These are phyloP conservation scores for Leccinum idahoense DNA, from an alignment of 1,284 basidiomycete genomes.

Conservation along the genomic window DNA sequence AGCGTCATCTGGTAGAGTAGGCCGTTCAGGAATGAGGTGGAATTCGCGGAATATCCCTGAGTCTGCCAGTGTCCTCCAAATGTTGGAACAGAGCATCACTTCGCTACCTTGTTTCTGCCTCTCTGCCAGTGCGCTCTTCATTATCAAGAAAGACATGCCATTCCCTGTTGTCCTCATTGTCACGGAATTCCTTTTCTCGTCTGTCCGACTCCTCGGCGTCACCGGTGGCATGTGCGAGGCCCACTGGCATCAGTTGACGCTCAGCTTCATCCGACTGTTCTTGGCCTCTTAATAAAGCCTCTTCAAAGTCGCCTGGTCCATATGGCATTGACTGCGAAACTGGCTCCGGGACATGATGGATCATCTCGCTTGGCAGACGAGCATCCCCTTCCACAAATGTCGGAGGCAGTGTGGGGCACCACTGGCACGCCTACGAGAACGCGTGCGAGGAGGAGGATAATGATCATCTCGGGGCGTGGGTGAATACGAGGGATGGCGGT, in stretches of 20 bases:
- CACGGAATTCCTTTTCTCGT: slow-evolving; percentile 57
- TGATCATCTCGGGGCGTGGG: slow-evolving; percentile 4
- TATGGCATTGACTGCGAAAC: background rate
- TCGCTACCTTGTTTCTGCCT: slow-evolving; percentile 46
- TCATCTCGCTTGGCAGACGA: slow-evolving; percentile 22
- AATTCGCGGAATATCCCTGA: slow-evolving; percentile 25
- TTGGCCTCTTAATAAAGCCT: slow-evolving; percentile 48
- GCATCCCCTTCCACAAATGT: slow-evolving; percentile 17
- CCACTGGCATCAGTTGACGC: slow-evolving; percentile 34
- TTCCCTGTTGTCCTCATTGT: slow-evolving; percentile 60
- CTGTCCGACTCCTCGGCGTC: slow-evolving; percentile 46
- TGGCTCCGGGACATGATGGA: slow-evolving; percentile 24
- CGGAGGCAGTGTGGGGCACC: slow-evolving; percentile 8
- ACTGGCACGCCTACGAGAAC: slow-evolving; percentile 8
- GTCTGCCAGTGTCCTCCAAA: slow-evolving; percentile 33
- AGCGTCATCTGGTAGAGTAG: slow-evolving; percentile 15
- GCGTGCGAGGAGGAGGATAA: slow-evolving; percentile 4
- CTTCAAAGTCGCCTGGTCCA: slow-evolving; percentile 29
- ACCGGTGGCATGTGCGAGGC: slow-evolving; percentile 42
- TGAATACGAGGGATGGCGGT: slow-evolving; percentile 17
- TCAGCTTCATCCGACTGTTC: slow-evolving; percentile 55
- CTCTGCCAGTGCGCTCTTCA: slow-evolving; percentile 44
- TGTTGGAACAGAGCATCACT: slow-evolving; percentile 46
- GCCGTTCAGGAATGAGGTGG: slow-evolving; percentile 20
- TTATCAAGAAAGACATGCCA: slow-evolving; percentile 49